Base-by-base conservation (phyloP, 2,329 filamentous ascomycete species). In the Dryadomyces quercus-mongolicae region DNA sequence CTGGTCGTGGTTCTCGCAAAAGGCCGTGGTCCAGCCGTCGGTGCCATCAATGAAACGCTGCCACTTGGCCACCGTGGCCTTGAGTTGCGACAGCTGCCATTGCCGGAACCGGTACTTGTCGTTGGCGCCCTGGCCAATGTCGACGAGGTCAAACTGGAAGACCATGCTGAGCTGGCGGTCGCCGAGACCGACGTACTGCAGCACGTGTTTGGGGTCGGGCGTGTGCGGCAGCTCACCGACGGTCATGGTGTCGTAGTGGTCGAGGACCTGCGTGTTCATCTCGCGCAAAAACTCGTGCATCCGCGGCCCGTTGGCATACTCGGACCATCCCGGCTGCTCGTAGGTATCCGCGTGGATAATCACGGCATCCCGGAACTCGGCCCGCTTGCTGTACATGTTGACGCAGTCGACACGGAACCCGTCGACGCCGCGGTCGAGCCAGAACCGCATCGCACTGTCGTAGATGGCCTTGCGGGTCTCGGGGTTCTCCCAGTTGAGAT, bases 401-500 rank as follows among this genome's bases (percentile, higher is more conserved):
- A 88, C 84, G 0, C 84, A 83, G 62, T 88, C 85, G 67, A 88
- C 77, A n/a, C 85, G 76, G 71, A 88, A 88, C 3, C 85, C 85
- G 49, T 85, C 80, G 0, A 86, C 82, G 2, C 86, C 87, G 36
- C 80, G 78, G 50, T 86, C 72, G 0, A 93, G 76, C 88, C 88
- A 93, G 65, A 91, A 93, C 34, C 78, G 76, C 78, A 91, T 86
- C 5, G 85, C 76, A 16, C 78, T 76, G 34, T 84, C 75, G 65
- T 89, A 86, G 5, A 91, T 81, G 3, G 86, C 87, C 48, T 78
- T 70, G 16, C 86, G 77, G 0, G 85, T 79, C 10, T 77, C 79
- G 0, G 74, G 73, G 55, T 84, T 86, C 63, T 91, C 85, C 86
- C 87, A 93, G 68, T 93, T 93, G n/a, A 93, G 74, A 61, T 93